phyloP scores from a whole-genome alignment of 345 rosid genomes.

The Lagerstroemia speciosa region DNA sequence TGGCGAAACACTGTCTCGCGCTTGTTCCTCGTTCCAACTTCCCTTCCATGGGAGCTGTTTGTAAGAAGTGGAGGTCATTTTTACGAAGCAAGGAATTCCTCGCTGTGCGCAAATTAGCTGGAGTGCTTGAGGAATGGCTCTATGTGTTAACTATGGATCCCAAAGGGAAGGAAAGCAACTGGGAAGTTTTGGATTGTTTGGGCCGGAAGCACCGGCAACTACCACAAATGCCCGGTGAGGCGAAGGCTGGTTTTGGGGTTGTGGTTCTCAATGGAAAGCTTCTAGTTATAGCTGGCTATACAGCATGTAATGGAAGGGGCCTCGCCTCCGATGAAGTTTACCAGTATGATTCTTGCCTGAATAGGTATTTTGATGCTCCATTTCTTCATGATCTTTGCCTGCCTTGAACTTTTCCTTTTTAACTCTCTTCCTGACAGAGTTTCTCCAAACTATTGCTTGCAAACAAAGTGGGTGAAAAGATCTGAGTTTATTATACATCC shows the following conservation, averaged over 20 bases:
- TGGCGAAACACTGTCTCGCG: conserved; percentile 71
- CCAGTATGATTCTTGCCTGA: conserved; percentile 81
- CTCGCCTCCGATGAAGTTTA: conserved; percentile 65
- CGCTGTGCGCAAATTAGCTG: conserved; percentile 58
- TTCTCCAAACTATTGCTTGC: neutral
- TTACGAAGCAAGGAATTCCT: conserved; percentile 80
- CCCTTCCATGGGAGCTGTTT: conserved; percentile 80
- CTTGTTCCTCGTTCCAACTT: conserved; percentile 70
- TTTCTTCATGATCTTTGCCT: neutral
- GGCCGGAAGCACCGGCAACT: conserved; percentile 54
- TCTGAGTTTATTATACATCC: neutral
- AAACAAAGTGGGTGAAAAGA: neutral
- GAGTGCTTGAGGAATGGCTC: conserved; percentile 83
- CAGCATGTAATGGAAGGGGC: conserved; percentile 38
- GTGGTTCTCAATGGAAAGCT: conserved; percentile 76
- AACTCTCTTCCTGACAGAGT: neutral
- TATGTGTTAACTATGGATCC: conserved; percentile 63
- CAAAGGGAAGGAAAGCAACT: conserved; percentile 64
- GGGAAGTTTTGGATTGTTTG: conserved; percentile 75
- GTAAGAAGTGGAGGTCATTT: conserved; percentile 83
- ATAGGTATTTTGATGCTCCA: conserved; percentile 45
- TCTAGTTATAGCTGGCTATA: conserved; percentile 73
- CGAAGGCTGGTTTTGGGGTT: conserved; percentile 67
- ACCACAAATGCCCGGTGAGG: conserved; percentile 84
- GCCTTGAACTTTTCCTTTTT: neutral